These are phyloP conservation scores for Ustilago shanxiensis DNA, from an alignment of 1,284 basidiomycete genomes.

Conservation along the genomic window DNA sequence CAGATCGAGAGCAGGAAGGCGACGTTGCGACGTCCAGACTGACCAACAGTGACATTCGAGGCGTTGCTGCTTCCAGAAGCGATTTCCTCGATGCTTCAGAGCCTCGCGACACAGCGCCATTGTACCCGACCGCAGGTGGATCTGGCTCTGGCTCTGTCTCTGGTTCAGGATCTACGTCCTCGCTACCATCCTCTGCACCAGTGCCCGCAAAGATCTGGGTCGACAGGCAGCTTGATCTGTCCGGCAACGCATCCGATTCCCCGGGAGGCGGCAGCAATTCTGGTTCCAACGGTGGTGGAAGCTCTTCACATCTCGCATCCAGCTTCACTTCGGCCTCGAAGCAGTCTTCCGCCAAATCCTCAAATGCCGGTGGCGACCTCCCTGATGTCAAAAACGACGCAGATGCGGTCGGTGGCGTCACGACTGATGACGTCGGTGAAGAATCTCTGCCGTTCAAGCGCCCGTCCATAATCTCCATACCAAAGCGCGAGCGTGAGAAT, in stretches of 20 bases:
- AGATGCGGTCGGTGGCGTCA: conserved; percentile 21
- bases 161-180: conserved; percentile 6
- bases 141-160: conserved; percentile 10
- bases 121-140: conserved; percentile 9
- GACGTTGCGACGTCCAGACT: not conserved
- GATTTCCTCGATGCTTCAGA: conserved; percentile 46
- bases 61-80: conserved; percentile 37
- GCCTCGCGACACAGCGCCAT: conserved; percentile 31
- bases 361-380: conserved; percentile 26
- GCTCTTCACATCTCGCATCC: conserved; percentile 38
- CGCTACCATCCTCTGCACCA: conserved; percentile 4
- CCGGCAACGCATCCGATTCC: conserved; percentile 42
- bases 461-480: conserved; percentile 19
- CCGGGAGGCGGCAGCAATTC: conserved; percentile 45
- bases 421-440: conserved; percentile 27
- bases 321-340: conserved; percentile 44
- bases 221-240: conserved; percentile 40
- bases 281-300: conserved; percentile 31
- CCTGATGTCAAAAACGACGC: conserved; percentile 23
- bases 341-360: conserved; percentile 44
- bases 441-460: conserved; percentile 28
- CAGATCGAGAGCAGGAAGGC: not conserved
- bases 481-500: conserved; percentile 10
- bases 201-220: conserved; percentile 36
- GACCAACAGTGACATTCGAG: conserved; percentile 7